Evolutionary conservation across 441 rosid genomes (phyloP), one percentile per base, ranked within the genome.

Genomic region (Capsella rubella): DNA sequence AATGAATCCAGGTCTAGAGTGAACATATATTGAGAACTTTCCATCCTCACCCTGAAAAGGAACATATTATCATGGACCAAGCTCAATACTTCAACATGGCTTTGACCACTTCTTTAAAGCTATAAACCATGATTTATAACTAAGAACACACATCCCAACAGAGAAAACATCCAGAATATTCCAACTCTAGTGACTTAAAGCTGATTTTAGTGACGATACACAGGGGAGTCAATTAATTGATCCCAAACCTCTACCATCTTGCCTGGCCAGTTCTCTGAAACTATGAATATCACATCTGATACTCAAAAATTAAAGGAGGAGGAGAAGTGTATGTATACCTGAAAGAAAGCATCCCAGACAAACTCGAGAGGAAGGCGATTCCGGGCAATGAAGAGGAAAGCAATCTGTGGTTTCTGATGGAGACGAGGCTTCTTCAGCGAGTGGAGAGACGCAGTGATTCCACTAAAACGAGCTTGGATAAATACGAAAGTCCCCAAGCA

Each of bases 1-100:
- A 37, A 90, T 25, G 80, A 95, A 95, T 47, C 99, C 96, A 58
- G 98, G 99, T 86, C 99, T 87, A 49, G 99, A 89, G 71, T 95
- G 99, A 81, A 95, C 97, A 72, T 32, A 88, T 60, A 95, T 83
- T 13, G 99, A 88, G 80, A 95, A 95, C 64, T 78, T 87, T 27
- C 75, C 84, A 65, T 95, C 95, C 72, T 79, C 87, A 39, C 89
- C 96, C 99, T 93, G 87, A 78, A 82, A 81, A 75, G 11, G 8
- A 32, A 32, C 16, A 57, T 21, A 56, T 13, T 4, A 68, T n/a
- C 15, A 60, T 42, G 49, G n/a, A 51, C 43, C 37, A 50, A 67
- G 10, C 54, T 66, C 54, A 31, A 25, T 49, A 3, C 32, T 25
- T 55, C 11, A 56, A 37, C 66, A 47, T 35, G 56, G 56, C 8